Percentiles rank a stretch among this genome's conserved stretches.
These are phyloP conservation scores for Cornus suecica DNA, from an alignment of 148 eudicot genomes.

Conservation along the genomic window DNA sequence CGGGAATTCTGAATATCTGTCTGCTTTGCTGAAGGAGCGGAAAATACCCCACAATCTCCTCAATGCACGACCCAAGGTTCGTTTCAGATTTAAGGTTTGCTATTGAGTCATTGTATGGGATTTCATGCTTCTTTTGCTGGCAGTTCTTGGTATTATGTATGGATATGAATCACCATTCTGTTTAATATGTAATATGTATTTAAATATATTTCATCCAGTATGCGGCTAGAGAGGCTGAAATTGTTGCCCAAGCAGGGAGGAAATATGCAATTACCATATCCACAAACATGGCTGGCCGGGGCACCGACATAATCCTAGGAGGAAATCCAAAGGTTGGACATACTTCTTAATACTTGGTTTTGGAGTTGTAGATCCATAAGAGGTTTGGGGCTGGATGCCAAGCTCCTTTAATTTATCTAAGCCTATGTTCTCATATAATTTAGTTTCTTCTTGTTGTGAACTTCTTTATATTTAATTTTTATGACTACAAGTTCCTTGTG, in stretches of 20 bases:
- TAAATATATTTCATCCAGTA: conserved; percentile 51
- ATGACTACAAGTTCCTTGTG: conserved; percentile 1
- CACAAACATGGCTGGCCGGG: conserved; percentile 99
- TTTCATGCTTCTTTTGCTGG: background rate
- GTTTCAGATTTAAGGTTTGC: conserved; percentile 17
- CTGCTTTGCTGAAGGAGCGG: conserved; percentile 58
- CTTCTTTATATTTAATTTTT: background rate
- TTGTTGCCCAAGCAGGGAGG: conserved; percentile 97
- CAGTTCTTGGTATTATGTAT: background rate
- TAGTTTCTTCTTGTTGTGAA: background rate
- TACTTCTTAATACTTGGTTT: conserved; percentile 6
- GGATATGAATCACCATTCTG: background rate
- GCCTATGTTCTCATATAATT: background rate
- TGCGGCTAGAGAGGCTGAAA: conserved; percentile 99
- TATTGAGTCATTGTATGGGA: background rate
- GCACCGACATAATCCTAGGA: conserved; percentile 96
- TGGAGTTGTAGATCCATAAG: background rate
- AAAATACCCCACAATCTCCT: conserved; percentile 94
- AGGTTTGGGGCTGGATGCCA: background rate
- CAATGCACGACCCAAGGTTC: conserved; percentile 97
- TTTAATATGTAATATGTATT: background rate
- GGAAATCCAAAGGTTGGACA: conserved; percentile 87
- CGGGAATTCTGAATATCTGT: conserved; percentile 87
- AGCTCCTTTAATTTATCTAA: background rate
- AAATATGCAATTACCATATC: conserved; percentile 92